Conservation (phyloP, 345 rosid species). For the Eucalyptus camaldulensis region DNA sequence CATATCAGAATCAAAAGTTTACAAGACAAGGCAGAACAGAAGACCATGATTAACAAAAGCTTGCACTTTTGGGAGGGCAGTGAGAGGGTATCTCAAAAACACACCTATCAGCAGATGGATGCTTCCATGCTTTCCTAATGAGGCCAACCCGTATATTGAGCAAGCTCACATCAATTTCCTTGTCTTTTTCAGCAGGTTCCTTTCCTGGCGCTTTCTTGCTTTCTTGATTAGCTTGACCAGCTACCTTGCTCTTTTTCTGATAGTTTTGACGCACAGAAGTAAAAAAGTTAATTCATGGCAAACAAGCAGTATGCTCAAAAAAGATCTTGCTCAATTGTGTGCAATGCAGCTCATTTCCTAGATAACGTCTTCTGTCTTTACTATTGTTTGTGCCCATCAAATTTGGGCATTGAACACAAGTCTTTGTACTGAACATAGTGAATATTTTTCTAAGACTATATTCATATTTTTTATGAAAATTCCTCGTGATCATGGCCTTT, state of each 20-base stretch:
- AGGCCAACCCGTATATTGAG: constrained; percentile 83
- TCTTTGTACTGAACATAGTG: neutral
- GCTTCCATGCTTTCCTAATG: constrained; percentile 89
- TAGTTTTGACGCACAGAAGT: neutral
- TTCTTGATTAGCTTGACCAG: constrained; percentile 40
- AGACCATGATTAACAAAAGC: neutral
- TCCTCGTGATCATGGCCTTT: neutral
- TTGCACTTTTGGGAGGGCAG: neutral
- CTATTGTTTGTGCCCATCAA: neutral
- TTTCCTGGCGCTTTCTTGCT: constrained; percentile 48
- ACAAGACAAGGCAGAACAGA: neutral
- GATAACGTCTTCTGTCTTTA: neutral
- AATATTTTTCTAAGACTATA: neutral
- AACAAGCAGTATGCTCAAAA: neutral
- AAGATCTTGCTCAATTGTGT: neutral
- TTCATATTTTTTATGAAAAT: neutral
- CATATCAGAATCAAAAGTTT: neutral
- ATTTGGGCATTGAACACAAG: neutral
- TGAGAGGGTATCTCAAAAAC: constrained; percentile 2
- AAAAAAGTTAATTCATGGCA: neutral
- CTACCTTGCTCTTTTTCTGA: constrained; percentile 41
- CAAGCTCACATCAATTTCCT: constrained; percentile 79
- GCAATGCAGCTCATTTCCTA: neutral
- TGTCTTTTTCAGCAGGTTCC: constrained; percentile 53
- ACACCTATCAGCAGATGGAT: constrained; percentile 98